phyloP scores from a whole-genome alignment of 2,329 filamentous ascomycete genomes.

The Ambrosiella beaveri region DNA sequence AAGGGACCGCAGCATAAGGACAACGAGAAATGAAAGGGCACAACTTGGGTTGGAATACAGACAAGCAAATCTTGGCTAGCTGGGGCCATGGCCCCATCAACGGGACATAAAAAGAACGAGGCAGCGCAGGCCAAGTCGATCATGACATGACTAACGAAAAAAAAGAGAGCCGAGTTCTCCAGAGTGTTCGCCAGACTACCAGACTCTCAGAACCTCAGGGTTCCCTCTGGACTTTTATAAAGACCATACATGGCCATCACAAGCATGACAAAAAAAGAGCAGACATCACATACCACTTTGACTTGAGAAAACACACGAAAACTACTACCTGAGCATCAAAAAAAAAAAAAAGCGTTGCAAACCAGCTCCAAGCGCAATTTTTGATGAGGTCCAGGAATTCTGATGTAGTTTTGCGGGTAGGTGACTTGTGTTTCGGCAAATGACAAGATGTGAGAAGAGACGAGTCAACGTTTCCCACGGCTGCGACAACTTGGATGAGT shows the following conservation, averaged over 20 bases:
- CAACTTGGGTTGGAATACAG: not conserved
- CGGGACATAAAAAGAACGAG: not conserved
- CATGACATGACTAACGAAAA: not conserved
- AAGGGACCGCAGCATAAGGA: constrained; percentile 1
- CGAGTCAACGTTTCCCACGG: constrained; percentile 10
- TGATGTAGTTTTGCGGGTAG: not conserved
- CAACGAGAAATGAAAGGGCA: not conserved
- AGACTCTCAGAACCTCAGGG: not conserved
- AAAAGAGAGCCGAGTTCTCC: not conserved
- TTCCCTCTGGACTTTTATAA: not conserved
- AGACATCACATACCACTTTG: constrained; percentile 3
- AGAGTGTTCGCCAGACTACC: not conserved
- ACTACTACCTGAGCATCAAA: constrained; percentile 4
- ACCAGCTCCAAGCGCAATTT: constrained; percentile 8
- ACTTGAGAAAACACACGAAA: not conserved
- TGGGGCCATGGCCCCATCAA: not conserved
- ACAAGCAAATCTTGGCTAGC: not conserved
- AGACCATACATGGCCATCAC: not conserved
- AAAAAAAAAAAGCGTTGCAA: constrained; percentile 7
- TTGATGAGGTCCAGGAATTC: not conserved
- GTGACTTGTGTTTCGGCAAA: not conserved
- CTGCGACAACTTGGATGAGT: constrained; percentile 5
- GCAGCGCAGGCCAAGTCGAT: not conserved
- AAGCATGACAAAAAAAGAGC: not conserved
- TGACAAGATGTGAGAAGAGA: constrained; percentile 5